A percentile compares a stretch with the other conserved stretches of the same genome.
These are phyloP conservation scores for Malassezia caprae DNA, from an alignment of 1,284 basidiomycete genomes.

Conservation along the genomic window DNA sequence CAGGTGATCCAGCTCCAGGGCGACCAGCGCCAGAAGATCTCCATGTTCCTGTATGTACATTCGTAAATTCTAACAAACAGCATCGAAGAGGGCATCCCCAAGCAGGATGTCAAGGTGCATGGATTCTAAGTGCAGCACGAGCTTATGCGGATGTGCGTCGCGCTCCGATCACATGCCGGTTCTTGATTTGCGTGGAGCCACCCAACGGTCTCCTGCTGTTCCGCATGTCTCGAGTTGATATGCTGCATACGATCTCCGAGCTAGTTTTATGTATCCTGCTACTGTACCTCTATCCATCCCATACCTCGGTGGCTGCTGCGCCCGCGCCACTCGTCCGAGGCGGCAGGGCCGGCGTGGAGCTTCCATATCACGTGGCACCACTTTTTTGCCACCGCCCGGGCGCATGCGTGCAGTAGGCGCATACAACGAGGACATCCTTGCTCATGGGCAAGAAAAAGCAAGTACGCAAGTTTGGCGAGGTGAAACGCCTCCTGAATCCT, in stretches of 20 bases:
- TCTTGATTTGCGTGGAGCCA: neutral
- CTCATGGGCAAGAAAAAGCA: conserved; percentile 76
- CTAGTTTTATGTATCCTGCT: neutral
- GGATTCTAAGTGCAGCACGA: conserved; percentile 31
- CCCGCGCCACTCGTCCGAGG: neutral
- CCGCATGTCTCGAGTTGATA: neutral
- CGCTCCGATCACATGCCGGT: neutral
- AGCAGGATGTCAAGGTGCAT: conserved; percentile 47
- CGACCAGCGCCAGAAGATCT: conserved; percentile 89
- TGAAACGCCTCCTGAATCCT: conserved; percentile 90
- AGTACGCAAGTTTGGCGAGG: conserved; percentile 84
- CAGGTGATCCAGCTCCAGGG: conserved; percentile 98
- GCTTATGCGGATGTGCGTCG: neutral
- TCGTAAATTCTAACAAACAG: conserved; percentile 1
- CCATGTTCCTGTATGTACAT: conserved; percentile 33
- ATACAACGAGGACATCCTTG: neutral
- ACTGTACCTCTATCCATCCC: neutral
- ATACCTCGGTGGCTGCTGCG: neutral
- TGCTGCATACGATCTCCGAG: neutral
- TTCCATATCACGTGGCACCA: neutral
- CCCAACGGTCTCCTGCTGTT: neutral
- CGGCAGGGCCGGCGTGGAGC: neutral
- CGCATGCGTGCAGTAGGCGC: neutral
- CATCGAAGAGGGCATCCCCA: conserved; percentile 43
- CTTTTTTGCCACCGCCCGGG: neutral